Evolutionary conservation across 2,329 filamentous ascomycete species (phyloP), one percentile per base, ranked within the genome.

Genomic region (Alternaria arborescens): DNA sequence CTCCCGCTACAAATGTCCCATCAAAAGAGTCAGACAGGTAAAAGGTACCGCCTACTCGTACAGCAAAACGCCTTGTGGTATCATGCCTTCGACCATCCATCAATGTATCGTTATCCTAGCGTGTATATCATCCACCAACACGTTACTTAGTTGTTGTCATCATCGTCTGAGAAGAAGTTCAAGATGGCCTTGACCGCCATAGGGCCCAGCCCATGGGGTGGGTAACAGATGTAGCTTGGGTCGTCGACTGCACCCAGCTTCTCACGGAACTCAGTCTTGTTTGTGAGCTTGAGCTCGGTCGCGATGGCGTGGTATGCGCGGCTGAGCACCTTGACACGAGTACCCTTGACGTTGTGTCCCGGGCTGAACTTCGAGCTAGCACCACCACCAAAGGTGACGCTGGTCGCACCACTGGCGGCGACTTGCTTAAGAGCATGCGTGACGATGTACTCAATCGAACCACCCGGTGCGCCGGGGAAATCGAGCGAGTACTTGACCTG

Each of bases 401-500:
- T 85, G 55, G 84, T 86, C 48, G 88, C 83, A 26, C 90, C 90
- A 0, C 81, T 78, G 8, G 84, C 82, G 2, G 85, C 84, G 11
- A 87, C 84, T 12, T 83, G 82, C 72, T 88, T 87, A 61, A 96
- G 84, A 0, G 90, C 87, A 73, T 90, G 86, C 38, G 91, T 88
- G 70, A 96, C 91, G 41, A 95, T 86, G 41, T 90, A 86, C 81
- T 97, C 94, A 65, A 97, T 97, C 34, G 91, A 90, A 47, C 94
- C 94, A 44, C 88, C 92, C n/a, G 94, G 91, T 1, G 93, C 87
- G 26, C 87, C 88, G 0, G 93, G 94, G 84, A 97, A 97, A 79
- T 97, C 93, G 55, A 97, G 88, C n/a, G 91, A 91, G 83, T 95
- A 97, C 82, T 97, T 97, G 76, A 97, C 90, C 82, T 97, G 94